Evolutionary conservation across 2,329 filamentous ascomycete genomes (phyloP).

Genomic region (Paradendryphiella salina): DNA sequence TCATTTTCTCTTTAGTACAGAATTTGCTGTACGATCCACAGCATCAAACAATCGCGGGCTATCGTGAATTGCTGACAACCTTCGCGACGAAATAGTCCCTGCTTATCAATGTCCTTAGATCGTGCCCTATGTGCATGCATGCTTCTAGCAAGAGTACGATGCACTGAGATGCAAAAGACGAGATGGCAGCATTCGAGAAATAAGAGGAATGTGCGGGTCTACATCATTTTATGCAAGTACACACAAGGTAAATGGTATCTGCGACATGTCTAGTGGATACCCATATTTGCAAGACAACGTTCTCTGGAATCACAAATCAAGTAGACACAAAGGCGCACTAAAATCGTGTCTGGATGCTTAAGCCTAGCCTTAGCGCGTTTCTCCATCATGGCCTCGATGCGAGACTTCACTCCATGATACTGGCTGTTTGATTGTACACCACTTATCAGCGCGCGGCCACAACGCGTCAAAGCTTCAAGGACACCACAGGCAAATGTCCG

Average conservation of each 20-base stretch:
- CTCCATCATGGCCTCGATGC: neutral
- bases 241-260: too few species aligned
- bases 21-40: neutral
- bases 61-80: neutral
- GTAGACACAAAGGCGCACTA: neutral
- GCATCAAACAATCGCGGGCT: neutral
- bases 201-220: neutral
- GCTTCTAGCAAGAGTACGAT: neutral
- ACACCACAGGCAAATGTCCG: constrained; percentile 31
- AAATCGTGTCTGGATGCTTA: neutral
- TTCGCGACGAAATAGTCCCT: neutral
- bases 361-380: neutral
- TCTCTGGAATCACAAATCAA: neutral
- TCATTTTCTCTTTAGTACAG: neutral
- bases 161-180: neutral
- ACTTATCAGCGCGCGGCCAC: too few species aligned
- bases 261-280: neutral
- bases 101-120: neutral
- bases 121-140: neutral
- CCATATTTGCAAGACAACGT: neutral
- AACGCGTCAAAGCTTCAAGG: too few species aligned
- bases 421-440: too few species aligned
- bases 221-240: neutral
- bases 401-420: neutral
- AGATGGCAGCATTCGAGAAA: neutral